phyloP scores from a whole-genome alignment of 1,284 basidiomycete genomes.

The Xerocomus nothofagi region DNA sequence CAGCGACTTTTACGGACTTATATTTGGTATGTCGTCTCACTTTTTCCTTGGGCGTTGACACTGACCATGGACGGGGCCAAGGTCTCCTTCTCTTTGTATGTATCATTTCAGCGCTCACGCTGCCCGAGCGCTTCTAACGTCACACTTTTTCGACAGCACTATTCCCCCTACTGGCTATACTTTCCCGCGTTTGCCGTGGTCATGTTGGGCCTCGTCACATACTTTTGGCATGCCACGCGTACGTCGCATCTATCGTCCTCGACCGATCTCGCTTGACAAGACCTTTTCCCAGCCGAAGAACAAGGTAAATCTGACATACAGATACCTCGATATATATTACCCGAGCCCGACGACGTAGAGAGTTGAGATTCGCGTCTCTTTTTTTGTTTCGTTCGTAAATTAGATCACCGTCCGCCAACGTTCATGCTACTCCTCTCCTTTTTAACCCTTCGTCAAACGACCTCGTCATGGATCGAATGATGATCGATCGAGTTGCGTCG shows the following conservation, averaged over 20 bases:
- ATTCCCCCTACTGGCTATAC: constrained; percentile 80
- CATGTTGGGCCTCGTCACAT: constrained; percentile 67
- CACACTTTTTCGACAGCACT: constrained; percentile 50
- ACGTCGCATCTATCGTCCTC: constrained; percentile 33
- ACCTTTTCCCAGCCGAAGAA: constrained; percentile 25
- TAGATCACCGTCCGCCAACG: no score
- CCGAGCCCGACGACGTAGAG: constrained; percentile 9
- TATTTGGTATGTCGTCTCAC: constrained; percentile 59
- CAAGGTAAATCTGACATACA: constrained; percentile 28
- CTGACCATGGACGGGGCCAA: constrained; percentile 27
- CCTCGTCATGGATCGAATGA: no score
- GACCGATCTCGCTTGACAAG: constrained; percentile 1
- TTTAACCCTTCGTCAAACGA: no score
- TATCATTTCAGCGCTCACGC: constrained; percentile 2
- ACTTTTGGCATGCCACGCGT: constrained; percentile 83
- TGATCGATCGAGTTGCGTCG: no score
- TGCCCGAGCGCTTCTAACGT: background rate
- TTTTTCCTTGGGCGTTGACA: no score
- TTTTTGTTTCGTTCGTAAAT: background rate
- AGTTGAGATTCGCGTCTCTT: constrained; percentile 3
- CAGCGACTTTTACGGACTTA: constrained; percentile 81
- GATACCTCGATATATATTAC: constrained; percentile 22
- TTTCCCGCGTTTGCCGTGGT: constrained; percentile 73
- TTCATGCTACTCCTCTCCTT: no score
- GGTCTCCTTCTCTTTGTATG: constrained; percentile 68